Evolutionary conservation across 495 filamentous ascomycete species (phyloP), one percentile per base, ranked within the genome.

Genomic region (Lophiotrema nucula): DNA sequence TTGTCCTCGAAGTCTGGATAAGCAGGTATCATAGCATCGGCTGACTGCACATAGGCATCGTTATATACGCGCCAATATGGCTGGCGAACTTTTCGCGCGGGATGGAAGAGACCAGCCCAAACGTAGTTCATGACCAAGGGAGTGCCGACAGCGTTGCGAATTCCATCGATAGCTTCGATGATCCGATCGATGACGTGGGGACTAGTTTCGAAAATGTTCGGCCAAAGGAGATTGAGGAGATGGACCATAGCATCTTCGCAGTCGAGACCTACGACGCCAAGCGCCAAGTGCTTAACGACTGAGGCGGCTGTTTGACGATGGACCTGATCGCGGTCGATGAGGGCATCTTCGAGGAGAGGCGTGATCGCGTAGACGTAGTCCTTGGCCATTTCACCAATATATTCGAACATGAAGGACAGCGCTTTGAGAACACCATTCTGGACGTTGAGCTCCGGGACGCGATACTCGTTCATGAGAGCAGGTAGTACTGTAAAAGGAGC

Each of bases 341-440:
- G 85, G 2, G 95, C 95, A 69, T 99, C 95, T 70, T 97, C 93
- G 6, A 99, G 86, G 15, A 99, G 77, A n/a, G 95, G 93, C 15
- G 90, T 96, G 26, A 97, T 88, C 10, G 95, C 95, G 69, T 97
- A 99, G 72, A 97, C 92, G 72, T 99, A 99, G 71, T 99, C 95
- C 73, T 97, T 97, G 56, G 90, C 91, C 95, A 99, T 97, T 73
- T 99, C 93, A 47, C 93, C 93, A 69, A 98, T 98, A 74, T 98
- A 98, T 64, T 98, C 93, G 69, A 97, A 97, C 46, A 99, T 79
- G 83, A 99, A 99, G 25, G 88, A 92, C 60, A 99, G 81, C 8
- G 91, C 89, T 72, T 99, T 99, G 63, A 99, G 83, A 38, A 97
- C 95, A 74, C 95, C 95, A 67, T 97, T 99, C 72, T 97, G 93